Conservation (phyloP, 768 basidiomycete species). For the Naganishia vishniacii region DNA sequence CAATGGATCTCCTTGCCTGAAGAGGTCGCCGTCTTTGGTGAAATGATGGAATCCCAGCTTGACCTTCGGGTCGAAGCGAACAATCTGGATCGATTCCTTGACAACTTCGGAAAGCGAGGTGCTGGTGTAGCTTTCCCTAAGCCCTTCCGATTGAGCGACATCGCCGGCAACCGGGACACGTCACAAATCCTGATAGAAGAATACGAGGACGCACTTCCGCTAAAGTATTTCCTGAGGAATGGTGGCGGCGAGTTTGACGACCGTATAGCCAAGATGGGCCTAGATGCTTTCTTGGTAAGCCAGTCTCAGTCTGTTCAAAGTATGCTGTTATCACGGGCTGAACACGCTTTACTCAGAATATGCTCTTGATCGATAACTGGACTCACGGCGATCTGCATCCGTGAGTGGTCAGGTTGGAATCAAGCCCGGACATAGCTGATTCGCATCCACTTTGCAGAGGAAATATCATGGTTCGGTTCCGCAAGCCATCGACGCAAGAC, state of each 20-base stretch:
- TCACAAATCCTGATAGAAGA: slow-evolving; percentile 73
- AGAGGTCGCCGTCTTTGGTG: slow-evolving; percentile 88
- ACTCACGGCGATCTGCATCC: slow-evolving; percentile 62
- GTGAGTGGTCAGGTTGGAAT: slow-evolving; percentile 29
- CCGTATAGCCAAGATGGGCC: slow-evolving; percentile 79
- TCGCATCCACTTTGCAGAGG: slow-evolving; percentile 51
- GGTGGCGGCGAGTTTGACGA: slow-evolving; percentile 90
- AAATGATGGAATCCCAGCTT: slow-evolving; percentile 93
- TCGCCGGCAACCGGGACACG: slow-evolving; percentile 52
- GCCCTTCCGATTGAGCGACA: slow-evolving; percentile 62
- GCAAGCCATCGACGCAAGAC: slow-evolving; percentile 65
- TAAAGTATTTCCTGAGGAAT: slow-evolving; percentile 78
- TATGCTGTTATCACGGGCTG: neutral
- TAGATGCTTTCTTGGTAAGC: slow-evolving; percentile 88
- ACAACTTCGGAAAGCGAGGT: slow-evolving; percentile 68
- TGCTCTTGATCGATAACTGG: slow-evolving; percentile 96
- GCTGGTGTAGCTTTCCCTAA: slow-evolving; percentile 84
- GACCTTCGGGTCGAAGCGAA: slow-evolving; percentile 84
- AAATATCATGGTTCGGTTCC: slow-evolving; percentile 97
- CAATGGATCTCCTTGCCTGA: slow-evolving; percentile 93
- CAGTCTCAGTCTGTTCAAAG: no score
- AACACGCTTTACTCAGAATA: slow-evolving; percentile 60
- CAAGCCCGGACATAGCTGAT: neutral
- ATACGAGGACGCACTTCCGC: slow-evolving; percentile 81
- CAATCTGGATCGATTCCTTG: slow-evolving; percentile 77